Evolutionary conservation across 1,284 basidiomycete species (phyloP).

Genomic region (Cryptococcus neoformans): DNA sequence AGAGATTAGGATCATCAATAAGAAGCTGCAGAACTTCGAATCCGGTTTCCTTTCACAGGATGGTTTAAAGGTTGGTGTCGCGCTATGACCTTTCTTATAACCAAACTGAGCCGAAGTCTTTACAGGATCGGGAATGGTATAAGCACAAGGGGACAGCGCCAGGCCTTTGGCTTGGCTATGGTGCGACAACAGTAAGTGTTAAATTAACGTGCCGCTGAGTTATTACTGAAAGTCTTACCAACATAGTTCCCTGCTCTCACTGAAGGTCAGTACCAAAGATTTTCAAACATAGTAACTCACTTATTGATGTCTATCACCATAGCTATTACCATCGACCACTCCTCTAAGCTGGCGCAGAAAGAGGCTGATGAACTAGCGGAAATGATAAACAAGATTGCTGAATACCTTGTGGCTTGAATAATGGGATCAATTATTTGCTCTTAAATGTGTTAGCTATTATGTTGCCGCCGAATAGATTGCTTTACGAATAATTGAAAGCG

Average conservation of each 20-base stretch:
- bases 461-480: no score
- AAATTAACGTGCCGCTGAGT: background rate
- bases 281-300: background rate
- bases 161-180: conserved; percentile 86
- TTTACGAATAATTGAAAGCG: no score
- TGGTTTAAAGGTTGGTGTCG: conserved; percentile 57
- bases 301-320: background rate
- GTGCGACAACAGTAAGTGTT: conserved; percentile 53
- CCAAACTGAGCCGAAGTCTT: background rate
- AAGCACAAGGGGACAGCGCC: conserved; percentile 83
- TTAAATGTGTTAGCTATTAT: no score
- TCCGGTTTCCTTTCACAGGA: conserved; percentile 75
- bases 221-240: background rate
- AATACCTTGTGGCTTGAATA: conserved; percentile 41
- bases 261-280: conserved; percentile 50
- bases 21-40: conserved; percentile 72
- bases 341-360: conserved; percentile 58
- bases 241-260: conserved; percentile 67
- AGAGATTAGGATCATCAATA: conserved; percentile 65
- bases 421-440: background rate
- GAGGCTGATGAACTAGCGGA: conserved; percentile 63
- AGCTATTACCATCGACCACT: conserved; percentile 67
- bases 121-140: conserved; percentile 74
- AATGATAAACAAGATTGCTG: conserved; percentile 58
- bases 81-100: background rate